Evolutionary conservation across 2,329 filamentous ascomycete species (phyloP), one percentile per base, ranked within the genome.

Genomic region (Fusarium sublunatum): DNA sequence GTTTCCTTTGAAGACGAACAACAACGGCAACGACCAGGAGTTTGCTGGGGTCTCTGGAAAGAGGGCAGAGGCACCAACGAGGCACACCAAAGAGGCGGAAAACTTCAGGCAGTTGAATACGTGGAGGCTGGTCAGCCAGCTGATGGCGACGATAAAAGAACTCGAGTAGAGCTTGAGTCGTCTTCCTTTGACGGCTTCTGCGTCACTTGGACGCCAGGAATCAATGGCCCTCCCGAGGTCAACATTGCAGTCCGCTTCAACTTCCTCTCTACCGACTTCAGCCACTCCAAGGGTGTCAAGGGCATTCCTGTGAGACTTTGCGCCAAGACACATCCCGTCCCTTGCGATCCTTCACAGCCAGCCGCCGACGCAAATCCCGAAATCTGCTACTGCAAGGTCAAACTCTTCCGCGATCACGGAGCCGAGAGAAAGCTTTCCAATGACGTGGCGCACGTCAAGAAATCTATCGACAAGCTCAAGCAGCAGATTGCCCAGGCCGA

Each of bases 221-320:
- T 85, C 38, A 89, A 88, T 44, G 88, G 88, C 0, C 77, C 81
- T 0, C 81, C 90, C 4, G 93, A 97, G 70, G 95, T 93, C 75
- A 91, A 88, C 44, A 87, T 99, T 53, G 91, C 93, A 8, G 92
- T 98, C 11, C 91, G 95, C 41, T 99, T 98, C 83, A 99, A 99
- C 78, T 99, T 99, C 73, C 82, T 99, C 1, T 99, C 95, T 1
- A 99, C 95, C 8, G 95, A 99, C 74, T 99, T 98, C 74, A 98
- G 94, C 75, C 95, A 98, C 73, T 98, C 95, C 9, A 99, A 99
- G 74, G 95, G 95, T 41, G 95, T 99, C 44, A 99, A 98, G 77
- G 95, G 95, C 32, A 97, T 98, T 65, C 94, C 95, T 0, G 93
- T 99, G 5, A 84, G 95, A 52, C 84, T 98, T 1, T 98, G 94